Percentiles rank a stretch among this genome's conserved stretches.
These are phyloP conservation scores for Macroventuria anomochaeta DNA, from an alignment of 2,329 filamentous ascomycete genomes.

Conservation along the genomic window DNA sequence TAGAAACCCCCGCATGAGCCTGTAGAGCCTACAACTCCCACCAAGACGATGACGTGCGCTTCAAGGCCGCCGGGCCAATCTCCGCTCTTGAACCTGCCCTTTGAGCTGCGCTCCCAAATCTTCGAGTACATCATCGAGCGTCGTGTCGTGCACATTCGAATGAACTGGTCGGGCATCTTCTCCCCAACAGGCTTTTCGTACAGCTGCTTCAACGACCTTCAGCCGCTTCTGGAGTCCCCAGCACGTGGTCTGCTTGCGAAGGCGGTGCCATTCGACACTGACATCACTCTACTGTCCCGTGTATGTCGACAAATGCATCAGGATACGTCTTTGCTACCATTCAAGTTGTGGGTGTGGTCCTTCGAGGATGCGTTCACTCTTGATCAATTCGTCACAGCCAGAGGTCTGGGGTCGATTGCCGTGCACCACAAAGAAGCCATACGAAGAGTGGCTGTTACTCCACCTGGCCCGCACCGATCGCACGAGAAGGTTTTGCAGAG, in stretches of 20 bases:
- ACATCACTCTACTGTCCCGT: background rate
- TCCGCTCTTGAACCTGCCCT: conserved; percentile 16
- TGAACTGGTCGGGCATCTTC: conserved; percentile 16
- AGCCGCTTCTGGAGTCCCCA: conserved; percentile 8
- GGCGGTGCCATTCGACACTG: conserved; percentile 8
- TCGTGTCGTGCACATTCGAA: conserved; percentile 15
- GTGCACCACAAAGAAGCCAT: conserved; percentile 14
- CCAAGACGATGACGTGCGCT: background rate
- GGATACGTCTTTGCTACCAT: conserved; percentile 12
- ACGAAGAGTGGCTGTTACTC: conserved; percentile 17
- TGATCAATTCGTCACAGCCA: conserved; percentile 22
- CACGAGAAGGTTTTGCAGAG: conserved; percentile 12
- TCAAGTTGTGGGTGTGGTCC: conserved; percentile 15
- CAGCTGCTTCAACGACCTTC: conserved; percentile 14
- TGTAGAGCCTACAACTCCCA: background rate
- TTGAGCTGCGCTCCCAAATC: conserved; percentile 24
- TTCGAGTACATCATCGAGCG: conserved; percentile 19
- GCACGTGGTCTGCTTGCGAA: conserved; percentile 1
- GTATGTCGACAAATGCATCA: conserved; percentile 16
- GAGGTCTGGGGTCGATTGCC: conserved; percentile 3
- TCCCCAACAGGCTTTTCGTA: conserved; percentile 16
- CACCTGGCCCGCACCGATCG: conserved; percentile 16
- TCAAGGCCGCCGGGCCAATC: background rate
- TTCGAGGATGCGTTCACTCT: conserved; percentile 22
- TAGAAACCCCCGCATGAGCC: background rate